Evolutionary conservation across 495 filamentous ascomycete species (phyloP).

Genomic region (Penicillium waksmanii): DNA sequence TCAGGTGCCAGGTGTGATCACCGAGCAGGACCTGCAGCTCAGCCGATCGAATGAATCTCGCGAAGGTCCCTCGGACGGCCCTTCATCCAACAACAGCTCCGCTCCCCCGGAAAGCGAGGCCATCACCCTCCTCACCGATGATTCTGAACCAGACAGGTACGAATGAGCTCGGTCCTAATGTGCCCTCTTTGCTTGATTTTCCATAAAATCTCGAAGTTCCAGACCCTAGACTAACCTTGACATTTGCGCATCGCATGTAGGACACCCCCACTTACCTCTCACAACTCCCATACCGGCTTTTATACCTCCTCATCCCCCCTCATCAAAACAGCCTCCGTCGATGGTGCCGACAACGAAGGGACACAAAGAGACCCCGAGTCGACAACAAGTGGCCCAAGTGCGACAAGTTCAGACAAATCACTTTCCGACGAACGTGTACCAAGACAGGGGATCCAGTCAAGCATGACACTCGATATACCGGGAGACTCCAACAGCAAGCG

Average conservation of each 20-base stretch:
- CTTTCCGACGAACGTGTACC: constrained; percentile 24
- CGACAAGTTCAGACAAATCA: constrained; percentile 31
- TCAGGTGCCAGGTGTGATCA: constrained; percentile 24
- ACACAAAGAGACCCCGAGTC: constrained; percentile 35
- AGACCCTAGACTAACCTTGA: too few relatives aligned
- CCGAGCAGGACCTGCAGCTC: constrained; percentile 26
- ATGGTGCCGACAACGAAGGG: constrained; percentile 30
- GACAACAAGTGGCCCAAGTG: constrained; percentile 35
- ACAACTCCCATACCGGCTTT: constrained; percentile 77
- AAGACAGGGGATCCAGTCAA: constrained; percentile 29
- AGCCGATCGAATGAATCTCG: constrained; percentile 35
- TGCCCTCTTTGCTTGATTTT: neutral
- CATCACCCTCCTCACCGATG: constrained; percentile 67
- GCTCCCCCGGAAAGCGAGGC: constrained; percentile 31
- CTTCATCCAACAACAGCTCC: constrained; percentile 36
- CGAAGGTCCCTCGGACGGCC: constrained; percentile 25
- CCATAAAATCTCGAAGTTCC: constrained; percentile 2
- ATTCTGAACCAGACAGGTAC: constrained; percentile 73
- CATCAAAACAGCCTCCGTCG: constrained; percentile 61
- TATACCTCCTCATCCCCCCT: constrained; percentile 82
- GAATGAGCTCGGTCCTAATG: constrained; percentile 29
- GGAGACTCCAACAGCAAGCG: constrained; percentile 36
- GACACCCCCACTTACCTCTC: constrained; percentile 66
- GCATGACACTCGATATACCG: constrained; percentile 38
- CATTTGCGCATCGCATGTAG: constrained; percentile 27